Evolutionary conservation across 2,329 filamentous ascomycete genomes (phyloP).

Genomic region (Pyricularia sp.): DNA sequence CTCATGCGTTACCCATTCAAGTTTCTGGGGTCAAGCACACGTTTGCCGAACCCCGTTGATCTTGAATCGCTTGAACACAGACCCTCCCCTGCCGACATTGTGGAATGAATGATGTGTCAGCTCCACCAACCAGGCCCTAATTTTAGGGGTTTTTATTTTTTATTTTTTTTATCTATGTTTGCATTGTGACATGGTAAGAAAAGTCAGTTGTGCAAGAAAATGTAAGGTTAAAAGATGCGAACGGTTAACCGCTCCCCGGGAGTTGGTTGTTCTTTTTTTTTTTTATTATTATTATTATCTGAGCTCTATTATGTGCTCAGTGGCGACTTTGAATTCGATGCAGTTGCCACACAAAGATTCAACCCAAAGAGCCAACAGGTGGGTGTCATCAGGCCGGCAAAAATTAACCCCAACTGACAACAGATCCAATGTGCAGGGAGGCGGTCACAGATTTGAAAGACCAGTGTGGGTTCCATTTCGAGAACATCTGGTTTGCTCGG

Average conservation of each 20-base stretch:
- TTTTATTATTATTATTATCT: too few relatives aligned
- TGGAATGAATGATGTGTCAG: neutral
- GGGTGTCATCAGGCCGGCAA: neutral
- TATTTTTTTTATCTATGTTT: neutral
- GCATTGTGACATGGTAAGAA: neutral
- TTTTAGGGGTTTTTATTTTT: neutral
- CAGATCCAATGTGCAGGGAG: neutral
- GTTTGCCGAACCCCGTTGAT: slow-evolving; percentile 1
- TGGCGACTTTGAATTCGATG: neutral
- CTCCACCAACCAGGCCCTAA: neutral
- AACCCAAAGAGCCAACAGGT: neutral
- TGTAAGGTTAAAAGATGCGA: neutral
- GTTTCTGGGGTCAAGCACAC: neutral
- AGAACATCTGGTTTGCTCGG: neutral
- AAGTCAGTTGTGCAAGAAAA: neutral
- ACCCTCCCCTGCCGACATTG: neutral
- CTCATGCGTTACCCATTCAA: neutral
- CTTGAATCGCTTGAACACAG: neutral
- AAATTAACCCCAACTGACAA: neutral
- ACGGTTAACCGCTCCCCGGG: neutral
- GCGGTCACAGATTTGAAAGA: neutral
- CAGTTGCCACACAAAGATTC: neutral
- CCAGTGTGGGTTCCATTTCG: neutral
- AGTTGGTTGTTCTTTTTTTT: neutral
- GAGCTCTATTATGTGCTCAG: neutral